Conservation (phyloP, 768 basidiomycete species). For the Russula earlei region DNA sequence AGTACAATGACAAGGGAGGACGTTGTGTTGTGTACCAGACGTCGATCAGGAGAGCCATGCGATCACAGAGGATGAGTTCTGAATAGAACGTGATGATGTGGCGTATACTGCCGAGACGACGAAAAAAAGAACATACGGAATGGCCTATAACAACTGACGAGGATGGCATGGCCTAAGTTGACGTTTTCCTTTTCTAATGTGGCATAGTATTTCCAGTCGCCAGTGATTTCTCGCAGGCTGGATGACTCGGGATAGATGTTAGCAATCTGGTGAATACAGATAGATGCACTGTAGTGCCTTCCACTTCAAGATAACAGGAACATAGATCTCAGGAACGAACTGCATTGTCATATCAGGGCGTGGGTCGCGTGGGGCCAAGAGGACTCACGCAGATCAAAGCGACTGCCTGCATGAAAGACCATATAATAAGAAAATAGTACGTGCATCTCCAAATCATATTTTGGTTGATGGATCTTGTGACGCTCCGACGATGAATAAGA, state of each 20-base stretch:
- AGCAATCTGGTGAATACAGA: not conserved
- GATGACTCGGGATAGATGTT: not conserved
- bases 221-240: constrained; percentile 48
- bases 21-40: constrained; percentile 42
- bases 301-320: constrained; percentile 45
- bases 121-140: constrained; percentile 44
- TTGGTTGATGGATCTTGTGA: constrained; percentile 26
- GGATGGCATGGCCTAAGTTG: constrained; percentile 39
- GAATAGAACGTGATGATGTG: not conserved
- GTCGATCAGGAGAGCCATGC: constrained; percentile 66
- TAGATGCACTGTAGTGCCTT: constrained; percentile 45
- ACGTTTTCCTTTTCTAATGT: constrained; percentile 45
- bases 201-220: constrained; percentile 44
- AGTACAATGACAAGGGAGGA: not conserved
- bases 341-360: constrained; percentile 21
- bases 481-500: not conserved
- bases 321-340: constrained; percentile 68
- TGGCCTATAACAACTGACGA: constrained; percentile 56
- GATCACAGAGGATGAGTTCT: constrained; percentile 59
- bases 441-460: constrained; percentile 67
- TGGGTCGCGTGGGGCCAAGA: not conserved
- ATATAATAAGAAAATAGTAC: constrained; percentile 62
- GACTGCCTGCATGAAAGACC: constrained; percentile 48
- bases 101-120: not conserved
- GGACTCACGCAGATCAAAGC: constrained; percentile 42